These are phyloP conservation scores for Peronosclerospora sorghi DNA, from an alignment of 352 stramenopile species.

Conservation along the genomic window DNA sequence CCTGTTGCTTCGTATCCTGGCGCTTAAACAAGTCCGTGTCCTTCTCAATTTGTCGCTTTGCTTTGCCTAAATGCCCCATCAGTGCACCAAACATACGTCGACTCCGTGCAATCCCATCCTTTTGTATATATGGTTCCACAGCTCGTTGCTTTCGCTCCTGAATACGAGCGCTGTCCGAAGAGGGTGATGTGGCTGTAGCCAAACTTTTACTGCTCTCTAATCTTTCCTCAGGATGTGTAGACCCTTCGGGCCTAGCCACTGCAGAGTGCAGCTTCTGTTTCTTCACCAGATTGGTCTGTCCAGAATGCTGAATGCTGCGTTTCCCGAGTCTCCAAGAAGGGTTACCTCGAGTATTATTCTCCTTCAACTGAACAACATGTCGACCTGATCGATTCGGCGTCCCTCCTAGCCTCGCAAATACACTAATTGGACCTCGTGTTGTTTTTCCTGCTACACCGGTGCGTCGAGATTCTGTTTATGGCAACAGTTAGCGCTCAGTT, in stretches of 20 bases:
- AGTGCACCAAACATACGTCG: constrained; percentile 74
- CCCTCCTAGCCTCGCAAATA: constrained; percentile 24
- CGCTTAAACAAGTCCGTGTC: constrained; percentile 62
- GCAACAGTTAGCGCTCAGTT: constrained; percentile 15
- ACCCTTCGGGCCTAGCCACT: constrained; percentile 21
- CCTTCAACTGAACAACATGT: constrained; percentile 16
- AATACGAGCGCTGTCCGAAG: constrained; percentile 5
- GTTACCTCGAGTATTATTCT: constrained; percentile 17
- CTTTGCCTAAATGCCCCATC: constrained; percentile 72
- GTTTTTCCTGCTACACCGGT: neutral
- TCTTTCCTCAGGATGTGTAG: constrained; percentile 5
- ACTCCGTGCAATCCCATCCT: constrained; percentile 54
- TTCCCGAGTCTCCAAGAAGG: constrained; percentile 18
- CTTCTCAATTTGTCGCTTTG: constrained; percentile 70
- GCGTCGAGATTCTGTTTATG: constrained; percentile 14
- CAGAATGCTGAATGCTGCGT: constrained; percentile 20
- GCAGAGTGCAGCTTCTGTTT: constrained; percentile 32
- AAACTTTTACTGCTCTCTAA: constrained; percentile 6
- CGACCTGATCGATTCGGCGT: constrained; percentile 13
- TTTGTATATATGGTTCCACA: constrained; percentile 45
- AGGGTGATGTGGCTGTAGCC: constrained; percentile 5
- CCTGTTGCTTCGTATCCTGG: constrained; percentile 50
- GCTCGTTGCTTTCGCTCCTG: constrained; percentile 39
- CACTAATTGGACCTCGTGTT: constrained; percentile 9
- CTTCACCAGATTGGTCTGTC: constrained; percentile 15